A percentile compares a stretch with the other conserved stretches of the same genome.
phyloP scores from a whole-genome alignment of 768 basidiomycete species.

The Tricholoma furcatifolium region DNA sequence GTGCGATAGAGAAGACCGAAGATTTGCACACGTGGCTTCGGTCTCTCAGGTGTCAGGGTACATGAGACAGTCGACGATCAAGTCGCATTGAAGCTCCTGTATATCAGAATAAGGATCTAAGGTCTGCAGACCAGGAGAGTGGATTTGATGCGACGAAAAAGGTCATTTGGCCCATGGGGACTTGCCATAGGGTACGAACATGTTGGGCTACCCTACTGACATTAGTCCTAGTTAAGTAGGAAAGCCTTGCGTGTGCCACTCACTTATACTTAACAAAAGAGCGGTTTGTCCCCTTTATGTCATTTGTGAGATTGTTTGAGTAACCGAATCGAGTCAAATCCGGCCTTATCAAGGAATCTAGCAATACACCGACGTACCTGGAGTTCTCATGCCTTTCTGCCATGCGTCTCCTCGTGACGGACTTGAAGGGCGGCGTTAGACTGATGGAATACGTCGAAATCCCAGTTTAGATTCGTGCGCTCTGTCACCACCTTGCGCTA shows the following conservation, averaged over 20 bases:
- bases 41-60: too few species aligned
- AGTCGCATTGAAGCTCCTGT: slow-evolving; percentile 22
- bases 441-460: slow-evolving; percentile 26
- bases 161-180: slow-evolving; percentile 21
- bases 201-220: slow-evolving; percentile 18
- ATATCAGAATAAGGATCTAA: neutral
- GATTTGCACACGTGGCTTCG: neutral
- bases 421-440: slow-evolving; percentile 22
- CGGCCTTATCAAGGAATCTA: slow-evolving; percentile 21
- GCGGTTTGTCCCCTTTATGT: slow-evolving; percentile 21
- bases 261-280: slow-evolving; percentile 20
- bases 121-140: slow-evolving; percentile 16
- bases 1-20: too few species aligned
- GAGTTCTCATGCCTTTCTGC: slow-evolving; percentile 20
- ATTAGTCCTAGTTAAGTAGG: slow-evolving; percentile 20
- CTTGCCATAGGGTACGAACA: slow-evolving; percentile 22
- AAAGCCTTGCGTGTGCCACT: slow-evolving; percentile 18
- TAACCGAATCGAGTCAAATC: slow-evolving; percentile 26
- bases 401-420: slow-evolving; percentile 15
- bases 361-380: slow-evolving; percentile 19
- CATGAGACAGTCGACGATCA: slow-evolving; percentile 20
- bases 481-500: slow-evolving; percentile 24
- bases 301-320: slow-evolving; percentile 20
- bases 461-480: slow-evolving; percentile 19
- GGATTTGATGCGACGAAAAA: slow-evolving; percentile 17